Evolutionary conservation across 108 stramenopile species (phyloP).

Genomic region (Conticribra weissflogii): DNA sequence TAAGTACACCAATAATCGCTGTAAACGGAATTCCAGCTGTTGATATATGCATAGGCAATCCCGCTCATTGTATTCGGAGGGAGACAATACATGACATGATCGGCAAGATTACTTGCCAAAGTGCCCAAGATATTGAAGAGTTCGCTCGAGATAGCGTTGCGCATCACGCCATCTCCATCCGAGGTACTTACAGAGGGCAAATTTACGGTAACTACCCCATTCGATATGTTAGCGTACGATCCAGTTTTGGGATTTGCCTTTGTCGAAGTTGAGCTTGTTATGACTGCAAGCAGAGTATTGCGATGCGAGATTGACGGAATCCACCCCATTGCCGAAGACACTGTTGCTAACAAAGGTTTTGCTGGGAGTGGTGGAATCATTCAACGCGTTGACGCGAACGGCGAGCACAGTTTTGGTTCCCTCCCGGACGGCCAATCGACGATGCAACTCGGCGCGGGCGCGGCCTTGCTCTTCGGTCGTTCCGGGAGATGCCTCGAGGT

Average conservation of each 20-base stretch:
- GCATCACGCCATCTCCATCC: constrained; percentile 7
- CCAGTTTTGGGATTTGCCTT: constrained; percentile 4
- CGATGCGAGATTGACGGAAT: constrained; percentile 43
- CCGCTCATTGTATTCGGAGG: constrained; percentile 6
- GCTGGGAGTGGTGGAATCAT: constrained; percentile 18
- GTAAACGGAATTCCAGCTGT: constrained; percentile 57
- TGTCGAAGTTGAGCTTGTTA: constrained; percentile 39
- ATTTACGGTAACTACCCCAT: constrained; percentile 29
- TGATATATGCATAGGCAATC: constrained; percentile 61
- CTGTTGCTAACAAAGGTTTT: constrained; percentile 23
- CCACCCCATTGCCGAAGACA: constrained; percentile 49
- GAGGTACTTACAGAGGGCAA: constrained; percentile 15
- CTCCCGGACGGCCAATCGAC: neutral
- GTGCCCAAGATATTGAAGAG: constrained; percentile 12
- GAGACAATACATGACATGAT: constrained; percentile 54
- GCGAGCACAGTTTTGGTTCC: constrained; percentile 17
- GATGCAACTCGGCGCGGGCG: too few relatives aligned
- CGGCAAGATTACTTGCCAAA: constrained; percentile 39
- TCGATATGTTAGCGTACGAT: constrained; percentile 11
- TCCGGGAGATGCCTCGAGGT: neutral
- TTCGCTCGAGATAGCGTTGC: constrained; percentile 33
- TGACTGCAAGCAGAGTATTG: constrained; percentile 52
- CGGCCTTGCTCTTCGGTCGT: neutral
- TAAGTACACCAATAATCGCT: constrained; percentile 63
- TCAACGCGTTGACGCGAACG: constrained; percentile 41